phyloP scores from a whole-genome alignment of 2,329 filamentous ascomycete species.

The Xylariomycetidae sp. region DNA sequence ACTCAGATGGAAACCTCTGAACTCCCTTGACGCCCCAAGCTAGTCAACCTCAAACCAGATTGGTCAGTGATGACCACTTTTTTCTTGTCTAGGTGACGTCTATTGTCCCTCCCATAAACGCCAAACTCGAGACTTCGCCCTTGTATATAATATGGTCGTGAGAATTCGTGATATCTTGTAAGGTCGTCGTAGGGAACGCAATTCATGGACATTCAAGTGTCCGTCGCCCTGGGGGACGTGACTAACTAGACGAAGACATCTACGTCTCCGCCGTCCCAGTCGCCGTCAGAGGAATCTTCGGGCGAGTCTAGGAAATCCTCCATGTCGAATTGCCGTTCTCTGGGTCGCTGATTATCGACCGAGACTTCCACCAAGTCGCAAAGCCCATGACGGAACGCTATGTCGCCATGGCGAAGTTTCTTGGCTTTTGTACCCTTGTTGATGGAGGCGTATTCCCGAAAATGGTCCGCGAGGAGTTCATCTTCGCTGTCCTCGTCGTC shows the following conservation, averaged over 20 bases:
- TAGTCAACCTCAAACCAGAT: too few species aligned
- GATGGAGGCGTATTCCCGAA: conserved; percentile 4
- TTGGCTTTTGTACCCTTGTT: conserved; percentile 11
- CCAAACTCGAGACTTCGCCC: too few species aligned
- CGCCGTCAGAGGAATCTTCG: conserved; percentile 51
- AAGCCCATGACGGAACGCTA: conserved; percentile 56
- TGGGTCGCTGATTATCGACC: conserved; percentile 72
- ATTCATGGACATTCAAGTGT: too few species aligned
- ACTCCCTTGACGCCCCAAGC: too few species aligned
- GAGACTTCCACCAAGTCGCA: conserved; percentile 67
- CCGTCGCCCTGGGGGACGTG: too few species aligned
- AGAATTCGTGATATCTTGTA: too few species aligned
- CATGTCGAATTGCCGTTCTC: conserved; percentile 64
- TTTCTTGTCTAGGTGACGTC: too few species aligned
- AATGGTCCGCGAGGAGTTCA: conserved; percentile 19
- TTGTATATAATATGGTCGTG: too few species aligned
- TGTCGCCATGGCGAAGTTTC: conserved; percentile 6
- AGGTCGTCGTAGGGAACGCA: too few species aligned
- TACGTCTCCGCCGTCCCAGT: conserved; percentile 46
- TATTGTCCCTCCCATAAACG: too few species aligned
- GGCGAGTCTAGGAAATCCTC: conserved; percentile 62
- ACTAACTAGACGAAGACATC: conserved; percentile 18
- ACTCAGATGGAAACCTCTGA: too few species aligned
- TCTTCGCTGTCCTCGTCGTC: conserved; percentile 33
- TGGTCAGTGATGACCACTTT: too few species aligned